Conservation (phyloP, 495 filamentous ascomycete species). For the Penicillium ochrochloron region DNA sequence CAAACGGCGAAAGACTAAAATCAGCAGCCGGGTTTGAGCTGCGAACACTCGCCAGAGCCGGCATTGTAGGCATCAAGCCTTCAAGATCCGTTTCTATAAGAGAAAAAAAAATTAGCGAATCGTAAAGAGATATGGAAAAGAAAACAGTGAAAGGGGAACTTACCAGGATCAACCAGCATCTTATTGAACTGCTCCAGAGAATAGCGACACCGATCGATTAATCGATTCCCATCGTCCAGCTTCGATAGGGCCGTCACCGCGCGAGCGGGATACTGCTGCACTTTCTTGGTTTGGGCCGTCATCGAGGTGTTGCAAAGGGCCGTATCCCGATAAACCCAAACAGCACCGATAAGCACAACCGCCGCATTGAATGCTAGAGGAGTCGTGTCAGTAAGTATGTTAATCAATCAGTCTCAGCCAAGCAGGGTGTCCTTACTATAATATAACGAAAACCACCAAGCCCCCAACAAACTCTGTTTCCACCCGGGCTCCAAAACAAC, state of each 20-base stretch:
- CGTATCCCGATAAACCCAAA: constrained; percentile 33
- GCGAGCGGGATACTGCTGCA: constrained; percentile 25
- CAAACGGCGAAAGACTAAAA: constrained; percentile 35
- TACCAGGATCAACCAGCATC: constrained; percentile 34
- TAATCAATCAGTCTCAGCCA: neutral
- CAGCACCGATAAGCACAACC: constrained; percentile 39
- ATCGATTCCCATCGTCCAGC: constrained; percentile 43
- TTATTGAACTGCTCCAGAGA: constrained; percentile 41
- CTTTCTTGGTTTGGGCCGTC: constrained; percentile 22
- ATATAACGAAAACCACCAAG: constrained; percentile 48
- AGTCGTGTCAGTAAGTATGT: neutral
- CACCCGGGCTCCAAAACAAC: constrained; percentile 29
- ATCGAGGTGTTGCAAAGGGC: constrained; percentile 15
- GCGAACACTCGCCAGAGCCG: neutral
- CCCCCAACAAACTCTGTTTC: constrained; percentile 38
- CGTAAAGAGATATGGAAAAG: neutral
- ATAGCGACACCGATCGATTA: constrained; percentile 45
- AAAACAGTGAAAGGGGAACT: constrained; percentile 7
- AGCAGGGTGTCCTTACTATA: constrained; percentile 32
- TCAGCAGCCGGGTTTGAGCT: constrained; percentile 12
- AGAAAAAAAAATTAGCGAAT: neutral
- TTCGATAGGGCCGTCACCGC: constrained; percentile 42
- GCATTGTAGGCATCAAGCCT: neutral
- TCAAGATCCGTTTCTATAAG: neutral
- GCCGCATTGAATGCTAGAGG: constrained; percentile 45